phyloP scores from a whole-genome alignment of 805 yeast species.

The Kurtzmaniella cleridarum region DNA sequence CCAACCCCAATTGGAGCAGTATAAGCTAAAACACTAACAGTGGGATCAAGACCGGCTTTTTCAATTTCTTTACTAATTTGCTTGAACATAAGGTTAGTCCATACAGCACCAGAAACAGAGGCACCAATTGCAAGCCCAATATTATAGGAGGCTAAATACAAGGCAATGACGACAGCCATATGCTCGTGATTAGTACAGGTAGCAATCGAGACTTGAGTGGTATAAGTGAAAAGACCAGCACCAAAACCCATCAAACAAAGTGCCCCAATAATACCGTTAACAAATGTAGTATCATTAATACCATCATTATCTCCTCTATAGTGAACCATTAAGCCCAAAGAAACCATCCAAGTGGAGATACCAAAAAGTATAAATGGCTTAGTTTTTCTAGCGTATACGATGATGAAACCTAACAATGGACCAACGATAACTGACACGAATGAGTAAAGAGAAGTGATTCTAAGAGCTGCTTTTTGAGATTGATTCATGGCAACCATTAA shows the following conservation, averaged over 20 bases:
- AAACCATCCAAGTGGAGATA: constrained; percentile 48
- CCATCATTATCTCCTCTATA: constrained; percentile 48
- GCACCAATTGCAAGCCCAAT: constrained; percentile 63
- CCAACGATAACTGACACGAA: constrained; percentile 62
- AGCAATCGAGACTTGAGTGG: constrained; percentile 57
- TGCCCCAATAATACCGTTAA: constrained; percentile 59
- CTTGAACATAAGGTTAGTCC: constrained; percentile 56
- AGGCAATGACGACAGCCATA: constrained; percentile 57
- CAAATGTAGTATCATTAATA: constrained; percentile 20
- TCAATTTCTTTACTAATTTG: constrained; percentile 29
- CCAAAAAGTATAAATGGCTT: constrained; percentile 62
- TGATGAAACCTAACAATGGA: constrained; percentile 49
- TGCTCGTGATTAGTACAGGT: constrained; percentile 56
- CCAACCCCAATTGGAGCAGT: constrained; percentile 41
- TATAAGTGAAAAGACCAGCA: constrained; percentile 66
- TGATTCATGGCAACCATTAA: constrained; percentile 60
- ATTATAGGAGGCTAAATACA: constrained; percentile 52
- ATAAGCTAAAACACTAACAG: constrained; percentile 19
- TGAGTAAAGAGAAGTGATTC: constrained; percentile 57
- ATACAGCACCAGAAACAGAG: constrained; percentile 63
- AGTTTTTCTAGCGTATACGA: constrained; percentile 46
- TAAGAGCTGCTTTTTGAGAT: constrained; percentile 56
- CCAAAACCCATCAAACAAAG: constrained; percentile 64
- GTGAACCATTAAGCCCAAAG: constrained; percentile 55
- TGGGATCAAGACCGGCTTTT: constrained; percentile 19